Conservation (phyloP, 305 asterid genomes). For the Stenogyne calaminthoides region DNA sequence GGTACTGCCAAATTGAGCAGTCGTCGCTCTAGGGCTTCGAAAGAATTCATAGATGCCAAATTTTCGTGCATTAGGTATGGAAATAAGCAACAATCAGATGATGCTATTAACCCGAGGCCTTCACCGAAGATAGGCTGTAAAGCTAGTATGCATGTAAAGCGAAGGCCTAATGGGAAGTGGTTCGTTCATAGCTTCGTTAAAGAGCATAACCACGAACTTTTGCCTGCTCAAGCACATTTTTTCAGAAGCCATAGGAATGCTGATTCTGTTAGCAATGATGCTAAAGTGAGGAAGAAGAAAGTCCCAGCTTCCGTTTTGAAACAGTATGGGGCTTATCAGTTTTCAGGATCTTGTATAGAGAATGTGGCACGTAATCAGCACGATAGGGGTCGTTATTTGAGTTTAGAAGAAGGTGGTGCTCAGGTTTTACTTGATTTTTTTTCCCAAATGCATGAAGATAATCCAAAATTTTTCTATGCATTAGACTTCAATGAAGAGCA, state of each 20-base stretch:
- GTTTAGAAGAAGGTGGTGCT: constrained; percentile 80
- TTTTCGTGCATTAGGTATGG: constrained; percentile 94
- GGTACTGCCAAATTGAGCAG: constrained; percentile 95
- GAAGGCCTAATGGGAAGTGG: constrained; percentile 74
- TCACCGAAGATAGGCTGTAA: constrained; percentile 94
- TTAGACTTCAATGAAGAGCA: constrained; percentile 86
- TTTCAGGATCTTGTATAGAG: constrained; percentile 55
- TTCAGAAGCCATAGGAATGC: constrained; percentile 77
- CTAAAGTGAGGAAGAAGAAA: constrained; percentile 66
- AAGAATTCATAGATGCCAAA: constrained; percentile 92
- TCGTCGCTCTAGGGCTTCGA: constrained; percentile 86
- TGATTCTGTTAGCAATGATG: constrained; percentile 51
- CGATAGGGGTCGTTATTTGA: constrained; percentile 79
- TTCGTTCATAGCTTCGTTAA: constrained; percentile 75
- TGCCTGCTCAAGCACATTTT: constrained; percentile 85
- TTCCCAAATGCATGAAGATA: constrained; percentile 75
- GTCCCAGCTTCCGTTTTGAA: constrained; percentile 40
- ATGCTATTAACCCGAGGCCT: constrained; percentile 88
- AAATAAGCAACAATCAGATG: constrained; percentile 91
- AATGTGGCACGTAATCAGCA: constrained; percentile 63
- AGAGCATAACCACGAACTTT: constrained; percentile 91
- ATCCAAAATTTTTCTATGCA: constrained; percentile 76
- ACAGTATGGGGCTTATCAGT: constrained; percentile 57
- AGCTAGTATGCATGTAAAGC: constrained; percentile 96
- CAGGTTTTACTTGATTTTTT: constrained; percentile 71